phyloP scores from a whole-genome alignment of 352 stramenopile genomes.

The Plasmopara halstedii region DNA sequence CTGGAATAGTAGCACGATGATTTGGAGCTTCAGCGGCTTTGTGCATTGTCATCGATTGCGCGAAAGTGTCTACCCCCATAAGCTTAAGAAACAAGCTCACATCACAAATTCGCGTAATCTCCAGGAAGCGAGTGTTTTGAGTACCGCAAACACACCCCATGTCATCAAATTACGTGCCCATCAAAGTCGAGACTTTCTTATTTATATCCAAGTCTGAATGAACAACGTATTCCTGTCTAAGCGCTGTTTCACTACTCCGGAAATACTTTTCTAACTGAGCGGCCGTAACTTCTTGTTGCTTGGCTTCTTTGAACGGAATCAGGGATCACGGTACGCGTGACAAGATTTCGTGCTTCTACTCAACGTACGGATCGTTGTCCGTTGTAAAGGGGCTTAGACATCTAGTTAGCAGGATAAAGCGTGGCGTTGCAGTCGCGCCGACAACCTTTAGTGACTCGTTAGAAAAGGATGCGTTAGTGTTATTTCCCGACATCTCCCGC shows the following conservation, averaged over 20 bases:
- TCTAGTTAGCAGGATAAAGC: conserved; percentile 28
- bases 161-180: conserved; percentile 11
- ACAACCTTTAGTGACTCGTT: conserved; percentile 27
- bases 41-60: conserved; percentile 44
- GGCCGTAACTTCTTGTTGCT: conserved; percentile 14
- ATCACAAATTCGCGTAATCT: conserved; percentile 47
- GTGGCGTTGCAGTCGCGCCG: conserved; percentile 24
- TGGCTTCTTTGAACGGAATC: conserved; percentile 6
- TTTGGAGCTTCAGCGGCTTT: conserved; percentile 24
- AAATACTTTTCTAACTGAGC: conserved; percentile 10
- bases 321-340: conserved; percentile 4
- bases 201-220: too few species aligned
- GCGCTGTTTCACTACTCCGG: conserved; percentile 6
- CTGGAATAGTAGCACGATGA: conserved; percentile 18
- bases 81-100: conserved; percentile 54
- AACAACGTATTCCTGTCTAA: too few species aligned
- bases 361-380: conserved; percentile 8
- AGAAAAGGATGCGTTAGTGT: conserved; percentile 32
- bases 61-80: conserved; percentile 40
- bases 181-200: too few species aligned
- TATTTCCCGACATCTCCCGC: conserved; percentile 22
- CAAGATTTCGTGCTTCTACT: conserved; percentile 16
- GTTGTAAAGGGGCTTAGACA: conserved; percentile 9
- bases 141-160: conserved; percentile 52
- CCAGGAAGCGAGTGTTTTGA: conserved; percentile 21